These are phyloP conservation scores for Sclerotinia glacialis DNA, from an alignment of 2,329 filamentous ascomycete genomes.

Conservation along the genomic window DNA sequence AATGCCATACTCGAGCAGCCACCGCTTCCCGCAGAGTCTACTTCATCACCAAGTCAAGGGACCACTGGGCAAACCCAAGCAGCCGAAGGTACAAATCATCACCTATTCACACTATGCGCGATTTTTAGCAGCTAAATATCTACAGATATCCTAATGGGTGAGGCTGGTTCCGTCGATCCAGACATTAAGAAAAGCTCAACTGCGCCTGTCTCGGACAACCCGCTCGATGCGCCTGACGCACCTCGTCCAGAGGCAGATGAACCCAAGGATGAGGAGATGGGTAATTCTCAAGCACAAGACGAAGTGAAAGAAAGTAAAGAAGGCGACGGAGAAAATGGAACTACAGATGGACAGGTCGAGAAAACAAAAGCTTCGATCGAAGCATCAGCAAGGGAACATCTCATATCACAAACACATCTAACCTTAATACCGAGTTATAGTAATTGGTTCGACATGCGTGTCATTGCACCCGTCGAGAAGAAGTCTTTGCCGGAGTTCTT, in stretches of 20 bases:
- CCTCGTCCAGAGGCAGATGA: constrained; percentile 60
- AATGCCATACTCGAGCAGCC: constrained; percentile 57
- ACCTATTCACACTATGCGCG: constrained; percentile 12
- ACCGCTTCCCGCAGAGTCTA: constrained; percentile 47
- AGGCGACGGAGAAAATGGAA: constrained; percentile 45
- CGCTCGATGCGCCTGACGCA: constrained; percentile 66
- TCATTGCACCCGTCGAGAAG: constrained; percentile 84
- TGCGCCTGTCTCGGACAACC: constrained; percentile 57
- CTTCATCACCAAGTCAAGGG: constrained; percentile 30
- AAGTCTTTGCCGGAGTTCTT: constrained; percentile 98
- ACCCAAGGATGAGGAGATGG: constrained; percentile 78
- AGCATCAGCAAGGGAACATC: constrained; percentile 82
- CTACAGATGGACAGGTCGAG: constrained; percentile 52
- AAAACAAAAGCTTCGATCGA: constrained; percentile 80
- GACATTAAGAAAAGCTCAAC: constrained; percentile 59
- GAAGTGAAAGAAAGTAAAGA: constrained; percentile 51
- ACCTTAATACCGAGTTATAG: constrained; percentile 98
- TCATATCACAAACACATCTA: constrained; percentile 89
- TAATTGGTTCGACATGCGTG: constrained; percentile 98
- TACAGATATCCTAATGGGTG: constrained; percentile 63
- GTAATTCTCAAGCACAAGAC: constrained; percentile 53
- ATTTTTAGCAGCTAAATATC: constrained; percentile 19
- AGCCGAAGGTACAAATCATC: constrained; percentile 47
- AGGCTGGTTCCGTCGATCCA: constrained; percentile 46
- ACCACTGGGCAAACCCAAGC: constrained; percentile 39